phyloP scores from a whole-genome alignment of 169 alveolate species.

The Neospora caninum region DNA sequence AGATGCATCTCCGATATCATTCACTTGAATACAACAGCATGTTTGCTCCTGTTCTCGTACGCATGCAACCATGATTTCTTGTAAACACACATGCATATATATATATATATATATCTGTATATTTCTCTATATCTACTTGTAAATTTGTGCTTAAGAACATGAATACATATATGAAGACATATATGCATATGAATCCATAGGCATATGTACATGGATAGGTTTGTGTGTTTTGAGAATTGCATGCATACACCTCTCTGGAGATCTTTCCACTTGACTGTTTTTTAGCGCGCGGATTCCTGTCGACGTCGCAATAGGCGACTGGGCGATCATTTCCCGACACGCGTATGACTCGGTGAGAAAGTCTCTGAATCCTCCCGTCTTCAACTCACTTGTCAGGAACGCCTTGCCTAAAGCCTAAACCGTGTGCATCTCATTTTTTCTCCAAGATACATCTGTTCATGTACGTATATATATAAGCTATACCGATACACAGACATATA shows the following conservation, averaged over 20 bases:
- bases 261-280: not conserved
- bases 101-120: not conserved
- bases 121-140: not conserved
- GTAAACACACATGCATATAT: no score
- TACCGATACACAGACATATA: not conserved
- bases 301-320: constrained; percentile 13
- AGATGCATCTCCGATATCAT: no score
- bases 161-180: not conserved
- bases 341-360: constrained; percentile 1
- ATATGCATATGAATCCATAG: not conserved
- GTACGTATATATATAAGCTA: no score
- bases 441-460: no score
- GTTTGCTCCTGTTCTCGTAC: no score
- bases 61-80: no score
- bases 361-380: not conserved
- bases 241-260: not conserved
- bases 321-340: constrained; percentile 36
- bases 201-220: not conserved
- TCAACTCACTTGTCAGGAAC: not conserved
- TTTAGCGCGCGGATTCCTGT: not conserved
- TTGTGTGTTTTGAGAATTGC: not conserved
- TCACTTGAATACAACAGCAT: no score
- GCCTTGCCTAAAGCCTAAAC: no score
- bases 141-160: not conserved
- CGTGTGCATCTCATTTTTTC: no score